These are phyloP conservation scores for Pseudoturritis turrita DNA, from an alignment of 345 rosid species.

Conservation along the genomic window DNA sequence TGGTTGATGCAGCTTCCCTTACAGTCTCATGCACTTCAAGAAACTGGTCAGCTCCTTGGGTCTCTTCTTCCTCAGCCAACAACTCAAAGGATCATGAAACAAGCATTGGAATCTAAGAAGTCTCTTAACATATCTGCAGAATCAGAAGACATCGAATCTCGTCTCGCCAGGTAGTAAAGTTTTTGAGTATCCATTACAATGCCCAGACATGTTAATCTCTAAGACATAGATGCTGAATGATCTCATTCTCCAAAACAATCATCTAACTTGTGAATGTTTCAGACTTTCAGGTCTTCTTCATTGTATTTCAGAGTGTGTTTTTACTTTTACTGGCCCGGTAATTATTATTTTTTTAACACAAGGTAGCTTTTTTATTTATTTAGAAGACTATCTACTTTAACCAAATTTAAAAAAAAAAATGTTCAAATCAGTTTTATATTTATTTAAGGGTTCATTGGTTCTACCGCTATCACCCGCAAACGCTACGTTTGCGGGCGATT, in stretches of 20 bases:
- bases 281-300: background rate
- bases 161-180: background rate
- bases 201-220: too few relatives aligned
- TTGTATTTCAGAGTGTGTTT: too few relatives aligned
- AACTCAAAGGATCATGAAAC: background rate
- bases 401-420: too few relatives aligned
- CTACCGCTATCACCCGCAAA: too few relatives aligned
- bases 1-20: slow-evolving; percentile 22
- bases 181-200: background rate
- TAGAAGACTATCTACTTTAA: too few relatives aligned
- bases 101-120: background rate
- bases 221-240: background rate
- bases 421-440: too few relatives aligned
- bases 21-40: background rate
- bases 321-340: too few relatives aligned
- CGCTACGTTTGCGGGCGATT: too few relatives aligned
- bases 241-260: background rate
- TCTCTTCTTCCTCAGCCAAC: slow-evolving; percentile 13
- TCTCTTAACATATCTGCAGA: background rate
- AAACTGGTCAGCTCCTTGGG: slow-evolving; percentile 15
- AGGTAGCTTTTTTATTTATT: too few relatives aligned
- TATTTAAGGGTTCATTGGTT: too few relatives aligned
- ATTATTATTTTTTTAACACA: too few relatives aligned
- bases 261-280: background rate
- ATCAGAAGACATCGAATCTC: slow-evolving; percentile 8